Conservation (phyloP, 129 eudicot genomes). For the Chrysanthemum lavandulifolium region DNA sequence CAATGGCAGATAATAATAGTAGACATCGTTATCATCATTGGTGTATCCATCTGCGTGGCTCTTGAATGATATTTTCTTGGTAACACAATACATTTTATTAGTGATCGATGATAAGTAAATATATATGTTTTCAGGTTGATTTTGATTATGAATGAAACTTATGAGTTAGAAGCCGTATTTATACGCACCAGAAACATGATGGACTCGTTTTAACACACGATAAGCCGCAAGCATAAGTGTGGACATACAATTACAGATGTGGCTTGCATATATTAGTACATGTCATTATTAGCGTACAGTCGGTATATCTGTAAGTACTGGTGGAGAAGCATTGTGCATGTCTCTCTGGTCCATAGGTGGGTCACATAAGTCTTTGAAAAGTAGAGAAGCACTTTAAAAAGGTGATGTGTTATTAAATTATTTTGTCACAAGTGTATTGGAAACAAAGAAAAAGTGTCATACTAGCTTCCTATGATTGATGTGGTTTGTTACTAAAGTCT, state of each 20-base stretch:
- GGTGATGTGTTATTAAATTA: neutral
- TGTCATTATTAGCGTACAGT: no score
- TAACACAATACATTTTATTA: slow-evolving; percentile 21
- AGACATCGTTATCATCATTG: slow-evolving; percentile 21
- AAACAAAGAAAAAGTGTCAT: no score
- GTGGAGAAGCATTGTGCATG: no score
- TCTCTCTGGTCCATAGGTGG: neutral
- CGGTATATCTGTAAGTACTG: no score
- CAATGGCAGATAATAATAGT: slow-evolving; percentile 18
- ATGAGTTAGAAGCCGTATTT: slow-evolving; percentile 21
- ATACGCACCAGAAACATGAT: slow-evolving; percentile 3
- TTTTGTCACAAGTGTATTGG: neutral
- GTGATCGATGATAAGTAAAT: neutral
- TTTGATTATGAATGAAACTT: neutral
- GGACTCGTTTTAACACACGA: slow-evolving; percentile 11
- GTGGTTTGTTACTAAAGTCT: no score
- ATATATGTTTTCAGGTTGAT: neutral
- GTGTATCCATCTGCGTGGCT: slow-evolving; percentile 22
- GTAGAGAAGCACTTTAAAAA: neutral
- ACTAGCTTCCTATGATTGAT: neutral
- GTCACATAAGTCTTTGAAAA: neutral
- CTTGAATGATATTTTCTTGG: slow-evolving; percentile 20
- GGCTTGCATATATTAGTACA: neutral
- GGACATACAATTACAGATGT: slow-evolving; percentile 8
- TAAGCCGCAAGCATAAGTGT: slow-evolving; percentile 25